Base-by-base conservation (phyloP, 164 flowering plant genomes). In the Nymphaea thermarum region DNA sequence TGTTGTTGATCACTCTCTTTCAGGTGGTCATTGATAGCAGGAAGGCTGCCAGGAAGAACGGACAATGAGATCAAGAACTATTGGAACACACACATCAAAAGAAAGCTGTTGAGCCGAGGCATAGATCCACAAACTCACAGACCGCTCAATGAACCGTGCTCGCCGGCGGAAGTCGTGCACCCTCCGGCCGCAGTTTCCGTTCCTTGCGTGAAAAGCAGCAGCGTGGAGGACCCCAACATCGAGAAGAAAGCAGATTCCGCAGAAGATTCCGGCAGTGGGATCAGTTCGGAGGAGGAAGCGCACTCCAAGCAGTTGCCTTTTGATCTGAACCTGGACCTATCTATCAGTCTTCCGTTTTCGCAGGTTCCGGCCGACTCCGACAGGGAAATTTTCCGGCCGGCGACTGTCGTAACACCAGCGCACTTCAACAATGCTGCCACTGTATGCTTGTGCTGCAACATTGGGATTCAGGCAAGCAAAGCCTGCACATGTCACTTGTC, bases 21-120 rank as follows among this genome's bases (percentile, higher is more conserved):
- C 44, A 84, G 87, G 66, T 84, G 87, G 87, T 84, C 87, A 6
- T 70, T 84, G n/a, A 84, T 84, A 64, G 87, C 87, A 4, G 85
- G 83, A 70, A 65, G 82, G 53, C 75, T 84, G 43, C 84, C 85
- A 0, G 86, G 86, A 74, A 80, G 86, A 77, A 83, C 86, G 4
- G 86, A 83, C 51, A 83, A 83, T 62, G 86, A 83, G 78, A 83
- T 83, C 64, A 83, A 83, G 81, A 83, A 83, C 64, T 83, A 83
- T 66, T 83, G 87, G 87, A 83, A 83, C 76, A 83, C 87, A 4
- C 83, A 82, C 65, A 82, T 83, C 64, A 83, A 81, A 64, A 68
- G 83, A 41, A 84, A 84, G 77, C 81, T 84, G 2, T 8, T 84
- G 64, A 80, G 74, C 72, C 65, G 82, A n/a, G 87, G 85, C 10